These are phyloP conservation scores for Chalaropsis thielavioides DNA, from an alignment of 2,329 filamentous ascomycete genomes.

Conservation along the genomic window DNA sequence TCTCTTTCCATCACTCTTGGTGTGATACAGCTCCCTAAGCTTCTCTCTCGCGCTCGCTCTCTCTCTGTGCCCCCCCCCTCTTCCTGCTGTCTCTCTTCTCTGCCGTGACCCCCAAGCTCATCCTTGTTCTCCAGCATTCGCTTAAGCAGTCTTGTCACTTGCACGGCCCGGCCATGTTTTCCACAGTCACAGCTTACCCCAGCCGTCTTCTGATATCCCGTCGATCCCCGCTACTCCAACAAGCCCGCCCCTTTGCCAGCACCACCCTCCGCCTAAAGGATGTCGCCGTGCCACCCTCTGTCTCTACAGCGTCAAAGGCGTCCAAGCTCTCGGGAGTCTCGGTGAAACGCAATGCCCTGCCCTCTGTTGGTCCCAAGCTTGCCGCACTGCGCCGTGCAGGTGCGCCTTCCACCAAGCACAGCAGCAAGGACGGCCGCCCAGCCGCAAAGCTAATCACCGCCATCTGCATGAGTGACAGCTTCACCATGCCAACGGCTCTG, in stretches of 20 bases:
- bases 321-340: conserved; percentile 3
- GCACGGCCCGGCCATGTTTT: neutral
- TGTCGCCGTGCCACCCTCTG: neutral
- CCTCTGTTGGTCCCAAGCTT: conserved; percentile 8
- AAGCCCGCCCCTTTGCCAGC: neutral
- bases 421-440: neutral
- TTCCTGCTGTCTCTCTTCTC: neutral
- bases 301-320: neutral
- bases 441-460: conserved; percentile 33
- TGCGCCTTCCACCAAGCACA: neutral
- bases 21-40: neutral
- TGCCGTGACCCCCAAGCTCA: neutral
- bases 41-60: neutral
- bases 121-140: neutral
- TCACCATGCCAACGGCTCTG: conserved; percentile 47
- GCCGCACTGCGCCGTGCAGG: conserved; percentile 14
- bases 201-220: neutral
- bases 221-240: neutral
- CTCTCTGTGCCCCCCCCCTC: neutral
- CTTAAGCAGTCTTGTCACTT: neutral
- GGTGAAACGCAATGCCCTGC: conserved; percentile 1
- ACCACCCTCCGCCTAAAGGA: neutral
- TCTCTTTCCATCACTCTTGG: conserved; percentile 4
- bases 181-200: neutral
- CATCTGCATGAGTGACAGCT: conserved; percentile 48